These are phyloP conservation scores for Lactifluus rugatus DNA, from an alignment of 768 basidiomycete species.

Conservation along the genomic window DNA sequence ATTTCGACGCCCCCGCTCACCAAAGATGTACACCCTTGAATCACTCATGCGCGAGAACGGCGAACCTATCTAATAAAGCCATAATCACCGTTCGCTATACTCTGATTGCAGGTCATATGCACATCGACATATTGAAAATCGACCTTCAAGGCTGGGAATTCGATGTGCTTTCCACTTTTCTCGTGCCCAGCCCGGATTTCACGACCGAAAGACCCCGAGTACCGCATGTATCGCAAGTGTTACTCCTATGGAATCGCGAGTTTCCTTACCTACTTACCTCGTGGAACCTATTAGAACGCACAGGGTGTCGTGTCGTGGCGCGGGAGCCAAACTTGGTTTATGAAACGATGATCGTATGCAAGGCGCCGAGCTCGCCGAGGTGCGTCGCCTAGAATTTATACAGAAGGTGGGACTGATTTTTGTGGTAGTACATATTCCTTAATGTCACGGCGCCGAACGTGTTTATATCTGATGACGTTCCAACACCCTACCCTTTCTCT, in stretches of 20 bases:
- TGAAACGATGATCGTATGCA: slow-evolving; percentile 24
- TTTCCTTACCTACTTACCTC: slow-evolving; percentile 28
- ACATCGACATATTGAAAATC: slow-evolving; percentile 36
- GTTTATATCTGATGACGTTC: slow-evolving; percentile 1
- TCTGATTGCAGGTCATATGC: slow-evolving; percentile 22
- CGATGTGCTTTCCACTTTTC: slow-evolving; percentile 32
- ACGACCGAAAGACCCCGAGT: slow-evolving; percentile 26
- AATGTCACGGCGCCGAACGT: slow-evolving; percentile 6
- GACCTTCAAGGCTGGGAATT: slow-evolving; percentile 44
- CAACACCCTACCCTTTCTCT: not conserved
- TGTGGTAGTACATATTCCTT: slow-evolving; percentile 11
- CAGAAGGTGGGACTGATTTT: not conserved
- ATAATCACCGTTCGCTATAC: not conserved
- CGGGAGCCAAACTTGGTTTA: slow-evolving; percentile 33
- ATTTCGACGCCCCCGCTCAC: slow-evolving; percentile 29
- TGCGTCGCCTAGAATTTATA: slow-evolving; percentile 7
- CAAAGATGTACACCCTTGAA: slow-evolving; percentile 38
- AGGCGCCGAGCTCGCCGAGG: slow-evolving; percentile 27
- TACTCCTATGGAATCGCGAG: slow-evolving; percentile 26
- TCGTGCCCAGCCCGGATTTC: slow-evolving; percentile 28
- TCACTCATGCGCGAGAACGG: slow-evolving; percentile 38
- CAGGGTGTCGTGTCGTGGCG: slow-evolving; percentile 40
- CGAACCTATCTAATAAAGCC: not conserved
- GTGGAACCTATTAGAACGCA: slow-evolving; percentile 39
- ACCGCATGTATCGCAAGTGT: slow-evolving; percentile 39